Conservation (phyloP, 75 land plant species). For the Larix kaempferi region DNA sequence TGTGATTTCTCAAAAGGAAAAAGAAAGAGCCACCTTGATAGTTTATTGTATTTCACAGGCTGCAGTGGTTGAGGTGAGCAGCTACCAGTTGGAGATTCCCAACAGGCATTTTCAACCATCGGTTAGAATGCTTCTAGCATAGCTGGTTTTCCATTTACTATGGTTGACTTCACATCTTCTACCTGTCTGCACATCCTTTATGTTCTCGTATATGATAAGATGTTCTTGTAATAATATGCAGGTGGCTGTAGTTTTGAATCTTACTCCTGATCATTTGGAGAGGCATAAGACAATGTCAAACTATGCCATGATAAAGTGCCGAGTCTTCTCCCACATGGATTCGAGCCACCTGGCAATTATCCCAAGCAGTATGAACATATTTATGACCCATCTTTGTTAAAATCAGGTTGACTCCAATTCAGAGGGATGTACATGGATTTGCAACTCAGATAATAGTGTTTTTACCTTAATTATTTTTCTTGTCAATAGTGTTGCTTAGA, state of each 20-base stretch:
- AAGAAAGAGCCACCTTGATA: background rate
- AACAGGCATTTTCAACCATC: slow-evolving; percentile 34
- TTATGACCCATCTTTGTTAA: background rate
- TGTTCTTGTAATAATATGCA: slow-evolving; percentile 12
- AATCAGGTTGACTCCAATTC: background rate
- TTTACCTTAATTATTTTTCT: background rate
- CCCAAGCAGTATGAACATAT: slow-evolving; percentile 37
- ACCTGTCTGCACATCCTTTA: background rate
- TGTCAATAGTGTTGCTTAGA: background rate
- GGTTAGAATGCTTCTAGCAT: slow-evolving; percentile 17
- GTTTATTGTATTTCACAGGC: slow-evolving; percentile 26
- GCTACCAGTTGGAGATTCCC: slow-evolving; percentile 74
- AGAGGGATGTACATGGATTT: background rate
- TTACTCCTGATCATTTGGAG: slow-evolving; percentile 75
- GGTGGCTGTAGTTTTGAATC: slow-evolving; percentile 63
- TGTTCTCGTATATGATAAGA: slow-evolving; percentile 7
- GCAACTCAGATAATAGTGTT: background rate
- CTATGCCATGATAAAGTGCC: slow-evolving; percentile 58
- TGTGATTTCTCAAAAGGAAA: slow-evolving; percentile 5
- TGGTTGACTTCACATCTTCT: background rate
- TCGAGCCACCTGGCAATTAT: slow-evolving; percentile 42
- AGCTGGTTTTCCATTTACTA: background rate
- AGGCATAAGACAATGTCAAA: slow-evolving; percentile 62
- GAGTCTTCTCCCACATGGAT: slow-evolving; percentile 52
- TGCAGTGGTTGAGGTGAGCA: slow-evolving; percentile 78